Percentiles rank a stretch among this genome's conserved stretches.
Evolutionary conservation across 148 eudicot genomes (phyloP).

Genomic region (Tetragonia tetragonoides): DNA sequence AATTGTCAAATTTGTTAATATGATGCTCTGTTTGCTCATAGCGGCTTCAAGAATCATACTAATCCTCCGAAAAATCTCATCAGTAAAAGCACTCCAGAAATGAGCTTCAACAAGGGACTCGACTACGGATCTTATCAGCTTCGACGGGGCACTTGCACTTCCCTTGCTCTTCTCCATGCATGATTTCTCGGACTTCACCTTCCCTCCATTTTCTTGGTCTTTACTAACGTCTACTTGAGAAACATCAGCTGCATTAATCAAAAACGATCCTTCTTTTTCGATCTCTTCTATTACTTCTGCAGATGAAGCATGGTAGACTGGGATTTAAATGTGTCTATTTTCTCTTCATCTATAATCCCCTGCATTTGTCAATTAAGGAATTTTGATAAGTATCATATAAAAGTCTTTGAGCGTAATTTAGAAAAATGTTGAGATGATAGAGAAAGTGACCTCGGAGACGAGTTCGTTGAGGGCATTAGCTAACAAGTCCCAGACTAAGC

Average conservation of each 20-base stretch:
- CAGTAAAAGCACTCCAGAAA: not conserved
- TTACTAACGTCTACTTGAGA: not conserved
- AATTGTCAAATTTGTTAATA: not conserved
- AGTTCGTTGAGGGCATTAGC: not conserved
- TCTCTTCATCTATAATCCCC: constrained; percentile 5
- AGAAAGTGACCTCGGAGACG: not conserved
- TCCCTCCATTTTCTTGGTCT: not conserved
- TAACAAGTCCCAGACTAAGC: not conserved
- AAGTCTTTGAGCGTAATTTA: too few species aligned
- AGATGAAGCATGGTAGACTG: constrained; percentile 3
- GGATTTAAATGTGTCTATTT: constrained; percentile 3
- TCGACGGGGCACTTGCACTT: not conserved
- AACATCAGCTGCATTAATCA: not conserved
- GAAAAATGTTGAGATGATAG: too few species aligned
- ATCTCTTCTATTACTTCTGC: not conserved
- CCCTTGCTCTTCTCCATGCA: not conserved
- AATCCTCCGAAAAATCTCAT: not conserved
- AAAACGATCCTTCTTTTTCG: constrained; percentile 1
- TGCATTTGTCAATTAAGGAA: too few species aligned
- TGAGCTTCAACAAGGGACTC: not conserved
- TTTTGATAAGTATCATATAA: too few species aligned
- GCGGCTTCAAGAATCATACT: not conserved
- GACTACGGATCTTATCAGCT: not conserved
- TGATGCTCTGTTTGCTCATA: not conserved
- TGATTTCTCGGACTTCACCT: not conserved